These are phyloP conservation scores for Boletellus dicymbophilus DNA, from an alignment of 1,284 basidiomycete species.

Conservation along the genomic window DNA sequence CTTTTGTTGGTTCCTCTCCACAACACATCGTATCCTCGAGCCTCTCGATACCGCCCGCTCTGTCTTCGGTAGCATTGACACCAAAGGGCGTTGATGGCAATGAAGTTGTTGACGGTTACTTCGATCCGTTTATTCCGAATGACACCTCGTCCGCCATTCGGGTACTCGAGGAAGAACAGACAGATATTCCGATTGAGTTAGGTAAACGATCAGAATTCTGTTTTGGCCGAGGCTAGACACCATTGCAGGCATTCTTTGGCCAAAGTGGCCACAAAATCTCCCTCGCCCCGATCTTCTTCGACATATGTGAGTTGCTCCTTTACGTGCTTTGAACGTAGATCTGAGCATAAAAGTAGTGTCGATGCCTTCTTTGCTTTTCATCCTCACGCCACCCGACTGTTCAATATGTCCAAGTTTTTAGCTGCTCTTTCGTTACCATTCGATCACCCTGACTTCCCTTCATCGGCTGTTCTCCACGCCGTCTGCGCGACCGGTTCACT, in stretches of 20 bases:
- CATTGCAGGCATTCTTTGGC: constrained; percentile 40
- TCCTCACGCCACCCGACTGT: constrained; percentile 63
- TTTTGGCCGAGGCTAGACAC: background rate
- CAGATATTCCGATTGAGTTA: constrained; percentile 2
- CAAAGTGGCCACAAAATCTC: constrained; percentile 64
- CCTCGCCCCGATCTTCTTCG: constrained; percentile 60
- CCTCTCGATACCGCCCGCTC: background rate
- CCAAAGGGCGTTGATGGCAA: background rate
- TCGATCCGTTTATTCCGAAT: background rate
- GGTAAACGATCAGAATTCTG: background rate
- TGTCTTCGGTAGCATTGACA: background rate
- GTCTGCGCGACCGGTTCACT: constrained; percentile 75
- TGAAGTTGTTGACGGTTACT: background rate
- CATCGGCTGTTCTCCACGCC: constrained; percentile 65
- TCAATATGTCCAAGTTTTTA: constrained; percentile 68
- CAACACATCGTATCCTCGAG: background rate
- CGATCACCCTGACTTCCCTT: constrained; percentile 72
- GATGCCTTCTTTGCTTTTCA: constrained; percentile 75
- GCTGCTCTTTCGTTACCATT: constrained; percentile 63
- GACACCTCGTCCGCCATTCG: background rate
- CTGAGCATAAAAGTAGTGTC: constrained; percentile 43
- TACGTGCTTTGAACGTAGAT: background rate
- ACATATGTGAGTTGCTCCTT: constrained; percentile 53
- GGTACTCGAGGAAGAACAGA: background rate
- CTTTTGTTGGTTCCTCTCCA: constrained; percentile 9